Evolutionary conservation across 202 grass and related monocot genomes (phyloP).

Genomic region (Musa balbisiana): DNA sequence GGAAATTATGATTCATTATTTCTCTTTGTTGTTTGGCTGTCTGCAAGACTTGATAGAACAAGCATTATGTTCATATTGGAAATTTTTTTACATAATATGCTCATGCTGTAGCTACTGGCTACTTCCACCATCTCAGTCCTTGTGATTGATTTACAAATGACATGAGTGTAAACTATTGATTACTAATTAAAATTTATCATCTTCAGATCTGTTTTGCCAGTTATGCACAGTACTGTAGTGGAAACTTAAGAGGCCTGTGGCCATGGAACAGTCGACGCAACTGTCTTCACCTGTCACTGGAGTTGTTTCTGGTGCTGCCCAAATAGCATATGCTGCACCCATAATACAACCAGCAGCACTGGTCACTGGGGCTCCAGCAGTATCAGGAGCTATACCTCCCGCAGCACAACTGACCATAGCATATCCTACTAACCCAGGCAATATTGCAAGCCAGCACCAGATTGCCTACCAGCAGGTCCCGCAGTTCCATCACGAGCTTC

Average conservation of each 20-base stretch:
- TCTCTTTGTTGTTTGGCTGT: background rate
- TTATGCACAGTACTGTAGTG: background rate
- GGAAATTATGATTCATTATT: no score
- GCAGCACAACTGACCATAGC: slow-evolving; percentile 28
- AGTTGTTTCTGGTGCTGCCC: slow-evolving; percentile 43
- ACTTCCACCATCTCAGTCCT: no score
- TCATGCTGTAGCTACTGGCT: background rate
- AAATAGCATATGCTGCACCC: slow-evolving; percentile 37
- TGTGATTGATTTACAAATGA: no score
- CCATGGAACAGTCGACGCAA: slow-evolving; percentile 71
- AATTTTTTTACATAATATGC: no score
- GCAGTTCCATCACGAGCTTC: slow-evolving; percentile 47
- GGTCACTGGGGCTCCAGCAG: slow-evolving; percentile 42
- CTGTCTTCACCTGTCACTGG: slow-evolving; percentile 45
- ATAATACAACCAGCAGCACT: slow-evolving; percentile 36
- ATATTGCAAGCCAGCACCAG: slow-evolving; percentile 56
- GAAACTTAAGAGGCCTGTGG: background rate
- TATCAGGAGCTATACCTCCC: slow-evolving; percentile 37
- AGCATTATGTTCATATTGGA: no score
- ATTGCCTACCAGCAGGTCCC: slow-evolving; percentile 71
- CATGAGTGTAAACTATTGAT: background rate
- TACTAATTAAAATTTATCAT: background rate
- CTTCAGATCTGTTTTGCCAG: slow-evolving; percentile 1
- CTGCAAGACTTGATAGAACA: background rate
- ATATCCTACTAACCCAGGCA: slow-evolving; percentile 37